Percentiles rank a stretch among this genome's conserved stretches.
These are phyloP conservation scores for Cyamopsis tetragonoloba DNA, from an alignment of 306 rosid species.

Conservation along the genomic window DNA sequence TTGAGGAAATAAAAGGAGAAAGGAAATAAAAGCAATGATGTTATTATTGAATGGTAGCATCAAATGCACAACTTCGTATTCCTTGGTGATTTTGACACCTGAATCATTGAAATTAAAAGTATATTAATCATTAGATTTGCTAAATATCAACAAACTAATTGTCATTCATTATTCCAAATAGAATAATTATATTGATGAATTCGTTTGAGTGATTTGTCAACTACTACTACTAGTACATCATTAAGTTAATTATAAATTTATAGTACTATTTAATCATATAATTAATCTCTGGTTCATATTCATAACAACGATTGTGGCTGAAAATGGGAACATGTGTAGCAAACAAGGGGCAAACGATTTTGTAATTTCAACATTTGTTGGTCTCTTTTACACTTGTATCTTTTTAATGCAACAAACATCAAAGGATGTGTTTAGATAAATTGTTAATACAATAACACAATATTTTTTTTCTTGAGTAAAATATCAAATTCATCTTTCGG, in stretches of 20 bases:
- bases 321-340: not conserved
- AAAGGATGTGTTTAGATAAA: no score
- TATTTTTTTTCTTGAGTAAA: no score
- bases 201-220: conserved; percentile 5
- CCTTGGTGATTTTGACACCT: conserved; percentile 22
- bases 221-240: no score
- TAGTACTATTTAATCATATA: conserved; percentile 6
- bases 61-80: conserved; percentile 19
- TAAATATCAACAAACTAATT: conserved; percentile 20
- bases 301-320: not conserved
- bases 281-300: not conserved
- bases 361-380: not conserved
- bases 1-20: not conserved
- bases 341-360: not conserved
- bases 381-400: not conserved
- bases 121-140: conserved; percentile 11
- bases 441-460: no score
- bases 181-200: not conserved
- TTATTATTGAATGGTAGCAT: not conserved
- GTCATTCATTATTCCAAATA: not conserved
- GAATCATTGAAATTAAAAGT: conserved; percentile 23
- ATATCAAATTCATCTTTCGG: no score
- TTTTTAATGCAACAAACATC: no score
- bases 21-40: conserved; percentile 12
- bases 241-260: no score